These are phyloP conservation scores for Protostelium mycophagum DNA, from an alignment of 78 protist species.

Conservation along the genomic window DNA sequence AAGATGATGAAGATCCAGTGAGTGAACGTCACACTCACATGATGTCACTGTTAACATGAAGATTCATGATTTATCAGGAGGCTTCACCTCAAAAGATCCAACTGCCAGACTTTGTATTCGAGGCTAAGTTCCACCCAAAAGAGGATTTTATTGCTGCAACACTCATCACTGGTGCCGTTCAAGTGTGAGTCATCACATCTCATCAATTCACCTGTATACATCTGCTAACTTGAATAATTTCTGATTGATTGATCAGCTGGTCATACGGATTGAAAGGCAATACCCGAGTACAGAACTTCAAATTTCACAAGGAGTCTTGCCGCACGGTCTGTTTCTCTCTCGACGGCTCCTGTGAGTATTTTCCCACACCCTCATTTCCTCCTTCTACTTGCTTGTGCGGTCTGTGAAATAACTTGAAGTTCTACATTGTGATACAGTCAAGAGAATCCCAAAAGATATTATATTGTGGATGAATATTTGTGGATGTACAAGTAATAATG, in stretches of 20 bases:
- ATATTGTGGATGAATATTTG: too few relatives aligned
- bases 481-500: too few relatives aligned
- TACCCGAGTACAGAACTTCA: neutral
- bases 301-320: neutral
- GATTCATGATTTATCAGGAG: neutral
- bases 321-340: neutral
- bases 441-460: too few relatives aligned
- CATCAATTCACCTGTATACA: neutral
- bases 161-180: neutral
- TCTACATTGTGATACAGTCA: too few relatives aligned
- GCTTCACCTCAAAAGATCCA: neutral
- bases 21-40: neutral
- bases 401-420: too few relatives aligned
- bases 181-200: too few relatives aligned
- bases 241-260: neutral
- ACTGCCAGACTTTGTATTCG: neutral
- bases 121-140: neutral
- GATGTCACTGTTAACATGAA: neutral
- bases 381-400: neutral
- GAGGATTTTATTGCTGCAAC: neutral
- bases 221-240: neutral
- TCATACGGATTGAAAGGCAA: neutral
- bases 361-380: neutral
- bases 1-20: neutral
- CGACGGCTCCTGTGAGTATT: neutral